A percentile compares a stretch with the other conserved stretches of the same genome.
Conservation (phyloP, 257 asterid genomes). For the Leonotis leonurus region DNA sequence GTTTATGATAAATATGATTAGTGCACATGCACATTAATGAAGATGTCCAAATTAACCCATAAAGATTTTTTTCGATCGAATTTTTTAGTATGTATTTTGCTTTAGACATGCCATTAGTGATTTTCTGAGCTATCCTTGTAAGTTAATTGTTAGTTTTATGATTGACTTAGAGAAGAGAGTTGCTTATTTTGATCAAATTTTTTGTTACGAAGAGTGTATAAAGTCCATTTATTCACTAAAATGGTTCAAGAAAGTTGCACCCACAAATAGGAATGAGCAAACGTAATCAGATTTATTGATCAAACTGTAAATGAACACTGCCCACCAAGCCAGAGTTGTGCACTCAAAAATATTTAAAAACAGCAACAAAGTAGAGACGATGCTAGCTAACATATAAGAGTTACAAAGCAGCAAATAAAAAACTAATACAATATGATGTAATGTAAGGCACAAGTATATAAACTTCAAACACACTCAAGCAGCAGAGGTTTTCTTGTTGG, state of each 20-base stretch:
- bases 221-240: conserved; percentile 6
- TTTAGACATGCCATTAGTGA: too few species aligned
- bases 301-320: conserved; percentile 6
- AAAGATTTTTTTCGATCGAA: too few species aligned
- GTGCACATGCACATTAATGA: too few species aligned
- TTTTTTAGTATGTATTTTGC: too few species aligned
- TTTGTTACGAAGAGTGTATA: too few species aligned
- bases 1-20: too few species aligned
- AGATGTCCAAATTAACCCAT: too few species aligned
- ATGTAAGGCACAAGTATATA: background rate
- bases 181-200: too few species aligned
- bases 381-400: conserved; percentile 11
- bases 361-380: background rate
- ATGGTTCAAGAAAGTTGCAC: conserved; percentile 18
- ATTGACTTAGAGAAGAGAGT: too few species aligned
- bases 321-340: conserved; percentile 10
- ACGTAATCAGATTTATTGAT: background rate
- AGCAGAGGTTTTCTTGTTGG: conserved; percentile 34
- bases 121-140: too few species aligned
- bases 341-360: background rate
- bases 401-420: background rate
- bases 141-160: too few species aligned
- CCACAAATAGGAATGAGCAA: conserved; percentile 5
- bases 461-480: conserved; percentile 8
- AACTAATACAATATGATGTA: background rate